Evolutionary conservation across 179 eudicot species (phyloP).

Genomic region (Heliamphora pulchella): DNA sequence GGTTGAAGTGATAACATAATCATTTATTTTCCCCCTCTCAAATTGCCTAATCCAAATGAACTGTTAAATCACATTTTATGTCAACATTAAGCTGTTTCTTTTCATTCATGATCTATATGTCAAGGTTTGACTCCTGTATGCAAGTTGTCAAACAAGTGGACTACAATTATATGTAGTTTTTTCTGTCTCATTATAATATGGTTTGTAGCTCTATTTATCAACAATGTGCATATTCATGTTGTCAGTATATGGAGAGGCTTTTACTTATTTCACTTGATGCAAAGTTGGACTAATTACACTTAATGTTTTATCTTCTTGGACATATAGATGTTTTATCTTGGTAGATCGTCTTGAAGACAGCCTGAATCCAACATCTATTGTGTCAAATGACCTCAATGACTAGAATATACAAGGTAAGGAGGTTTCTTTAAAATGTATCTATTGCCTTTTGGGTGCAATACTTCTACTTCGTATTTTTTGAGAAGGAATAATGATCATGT

Average conservation of each 20-base stretch:
- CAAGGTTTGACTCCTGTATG: not conserved
- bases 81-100: not conserved
- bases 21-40: too few species aligned
- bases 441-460: not conserved
- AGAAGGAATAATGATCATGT: not conserved
- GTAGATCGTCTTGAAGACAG: constrained; percentile 64
- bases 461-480: not conserved
- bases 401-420: constrained; percentile 44
- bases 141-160: not conserved
- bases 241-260: not conserved
- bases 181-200: not conserved
- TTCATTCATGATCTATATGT: not conserved
- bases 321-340: constrained; percentile 13
- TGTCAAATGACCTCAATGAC: constrained; percentile 38
- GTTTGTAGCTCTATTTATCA: not conserved
- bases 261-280: not conserved
- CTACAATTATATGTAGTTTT: not conserved
- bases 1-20: too few species aligned
- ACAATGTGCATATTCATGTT: too few species aligned
- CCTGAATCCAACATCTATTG: constrained; percentile 60
- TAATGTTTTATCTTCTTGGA: not conserved
- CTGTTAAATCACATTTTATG: too few species aligned
- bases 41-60: too few species aligned
- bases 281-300: not conserved
- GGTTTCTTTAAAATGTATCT: not conserved